Conservation (phyloP, 2,329 filamentous ascomycete genomes). For the Alternaria dauci region DNA sequence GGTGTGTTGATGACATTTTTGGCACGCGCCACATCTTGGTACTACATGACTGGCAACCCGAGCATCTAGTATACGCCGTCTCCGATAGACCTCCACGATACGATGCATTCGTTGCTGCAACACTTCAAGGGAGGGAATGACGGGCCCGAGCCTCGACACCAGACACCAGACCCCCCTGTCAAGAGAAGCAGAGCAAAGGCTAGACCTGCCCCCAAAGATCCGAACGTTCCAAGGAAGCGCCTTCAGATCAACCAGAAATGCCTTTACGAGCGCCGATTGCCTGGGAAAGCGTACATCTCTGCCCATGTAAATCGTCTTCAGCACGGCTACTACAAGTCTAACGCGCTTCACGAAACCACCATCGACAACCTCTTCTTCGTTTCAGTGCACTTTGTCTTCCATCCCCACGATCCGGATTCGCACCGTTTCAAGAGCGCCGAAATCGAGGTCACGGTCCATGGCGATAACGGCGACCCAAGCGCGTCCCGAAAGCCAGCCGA, state of each 20-base stretch:
- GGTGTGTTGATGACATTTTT: constrained; percentile 1
- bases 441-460: constrained; percentile 53
- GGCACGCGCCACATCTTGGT: constrained; percentile 1
- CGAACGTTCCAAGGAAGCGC: constrained; percentile 36
- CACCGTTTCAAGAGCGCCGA: constrained; percentile 60
- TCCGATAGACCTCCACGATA: background rate
- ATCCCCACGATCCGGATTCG: constrained; percentile 52
- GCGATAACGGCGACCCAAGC: constrained; percentile 21
- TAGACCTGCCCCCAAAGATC: constrained; percentile 27
- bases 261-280: constrained; percentile 60
- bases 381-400: constrained; percentile 60
- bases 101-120: constrained; percentile 23
- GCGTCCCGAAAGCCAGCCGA: constrained; percentile 16
- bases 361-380: constrained; percentile 59
- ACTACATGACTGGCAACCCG: background rate
- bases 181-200: constrained; percentile 20
- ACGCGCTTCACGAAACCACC: constrained; percentile 53
- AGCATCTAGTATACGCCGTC: background rate
- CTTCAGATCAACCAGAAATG: constrained; percentile 50
- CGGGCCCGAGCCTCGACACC: constrained; percentile 6
- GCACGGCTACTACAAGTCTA: constrained; percentile 57
- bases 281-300: constrained; percentile 59
- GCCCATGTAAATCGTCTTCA: constrained; percentile 61
- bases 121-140: constrained; percentile 10
- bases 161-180: constrained; percentile 1